Conservation (phyloP, 2,329 filamentous ascomycete species). For the Colletotrichum costaricense region DNA sequence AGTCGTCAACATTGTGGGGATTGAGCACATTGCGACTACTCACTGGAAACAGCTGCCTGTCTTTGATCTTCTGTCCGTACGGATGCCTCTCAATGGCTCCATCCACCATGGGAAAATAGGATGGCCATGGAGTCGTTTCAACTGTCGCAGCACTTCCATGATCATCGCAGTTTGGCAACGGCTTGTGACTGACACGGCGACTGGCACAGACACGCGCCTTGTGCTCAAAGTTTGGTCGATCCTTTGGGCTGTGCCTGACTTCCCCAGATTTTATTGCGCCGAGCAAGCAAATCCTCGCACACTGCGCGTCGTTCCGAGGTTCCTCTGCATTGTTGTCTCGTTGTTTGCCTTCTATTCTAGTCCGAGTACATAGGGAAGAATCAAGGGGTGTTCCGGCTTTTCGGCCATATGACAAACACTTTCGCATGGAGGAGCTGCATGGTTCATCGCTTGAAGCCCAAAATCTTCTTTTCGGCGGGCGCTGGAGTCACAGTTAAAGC, state of each 20-base stretch:
- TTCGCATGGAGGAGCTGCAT: background rate
- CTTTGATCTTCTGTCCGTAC: background rate
- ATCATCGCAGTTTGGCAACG: background rate
- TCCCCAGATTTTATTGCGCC: slow-evolving; percentile 25
- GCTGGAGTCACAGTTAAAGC: background rate
- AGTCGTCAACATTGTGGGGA: slow-evolving; percentile 13
- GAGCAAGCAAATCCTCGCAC: background rate
- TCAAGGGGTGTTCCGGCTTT: background rate
- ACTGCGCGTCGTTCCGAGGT: background rate
- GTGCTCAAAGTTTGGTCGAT: background rate
- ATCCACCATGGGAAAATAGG: background rate
- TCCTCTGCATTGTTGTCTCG: background rate
- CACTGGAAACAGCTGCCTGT: slow-evolving; percentile 4
- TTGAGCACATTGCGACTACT: slow-evolving; percentile 14
- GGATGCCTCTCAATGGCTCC: background rate
- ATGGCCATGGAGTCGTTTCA: slow-evolving; percentile 6
- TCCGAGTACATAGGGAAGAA: background rate
- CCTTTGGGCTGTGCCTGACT: slow-evolving; percentile 1
- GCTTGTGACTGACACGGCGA: background rate
- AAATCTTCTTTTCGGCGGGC: background rate
- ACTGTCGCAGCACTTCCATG: background rate
- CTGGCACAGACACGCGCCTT: background rate
- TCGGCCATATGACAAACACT: background rate
- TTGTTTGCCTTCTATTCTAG: background rate
- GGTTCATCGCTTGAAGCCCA: background rate